Conservation (phyloP, 2,329 filamentous ascomycete species). For the Monosporascus sp. region DNA sequence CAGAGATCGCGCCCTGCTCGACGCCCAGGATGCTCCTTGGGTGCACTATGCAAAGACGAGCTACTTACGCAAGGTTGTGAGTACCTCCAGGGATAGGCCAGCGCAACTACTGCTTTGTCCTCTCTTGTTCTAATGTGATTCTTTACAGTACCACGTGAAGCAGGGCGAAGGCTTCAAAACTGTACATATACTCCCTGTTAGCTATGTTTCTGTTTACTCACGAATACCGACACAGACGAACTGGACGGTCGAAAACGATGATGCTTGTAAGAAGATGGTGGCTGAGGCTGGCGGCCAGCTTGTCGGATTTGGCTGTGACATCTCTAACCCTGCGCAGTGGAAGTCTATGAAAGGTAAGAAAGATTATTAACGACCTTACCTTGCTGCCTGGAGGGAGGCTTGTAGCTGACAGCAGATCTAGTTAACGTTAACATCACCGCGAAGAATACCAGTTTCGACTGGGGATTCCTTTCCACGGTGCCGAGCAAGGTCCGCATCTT, state of each 20-base stretch:
- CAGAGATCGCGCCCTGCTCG: conserved; percentile 3
- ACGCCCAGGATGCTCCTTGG: neutral
- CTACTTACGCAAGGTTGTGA: neutral
- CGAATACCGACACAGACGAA: neutral
- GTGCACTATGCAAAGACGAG: conserved; percentile 1
- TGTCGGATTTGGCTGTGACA: neutral
- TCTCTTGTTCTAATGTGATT: neutral
- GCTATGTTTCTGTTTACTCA: neutral
- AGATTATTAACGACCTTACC: neutral
- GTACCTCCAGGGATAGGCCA: neutral
- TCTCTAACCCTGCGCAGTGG: neutral
- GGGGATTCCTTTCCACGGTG: conserved; percentile 4
- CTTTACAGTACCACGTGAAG: neutral
- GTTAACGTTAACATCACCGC: conserved; percentile 5
- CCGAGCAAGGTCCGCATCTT: conserved; percentile 4
- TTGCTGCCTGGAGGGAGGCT: neutral
- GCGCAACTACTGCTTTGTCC: neutral
- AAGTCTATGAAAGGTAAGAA: conserved; percentile 1
- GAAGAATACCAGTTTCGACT: neutral
- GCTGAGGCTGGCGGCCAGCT: conserved; percentile 2
- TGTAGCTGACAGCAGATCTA: conserved; percentile 2
- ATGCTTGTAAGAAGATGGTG: conserved; percentile 6
- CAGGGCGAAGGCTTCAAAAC: neutral
- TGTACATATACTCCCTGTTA: neutral
- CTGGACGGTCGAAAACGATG: conserved; percentile 7